Conservation (phyloP, 306 rosid genomes). For the Astragalus membranaceus region DNA sequence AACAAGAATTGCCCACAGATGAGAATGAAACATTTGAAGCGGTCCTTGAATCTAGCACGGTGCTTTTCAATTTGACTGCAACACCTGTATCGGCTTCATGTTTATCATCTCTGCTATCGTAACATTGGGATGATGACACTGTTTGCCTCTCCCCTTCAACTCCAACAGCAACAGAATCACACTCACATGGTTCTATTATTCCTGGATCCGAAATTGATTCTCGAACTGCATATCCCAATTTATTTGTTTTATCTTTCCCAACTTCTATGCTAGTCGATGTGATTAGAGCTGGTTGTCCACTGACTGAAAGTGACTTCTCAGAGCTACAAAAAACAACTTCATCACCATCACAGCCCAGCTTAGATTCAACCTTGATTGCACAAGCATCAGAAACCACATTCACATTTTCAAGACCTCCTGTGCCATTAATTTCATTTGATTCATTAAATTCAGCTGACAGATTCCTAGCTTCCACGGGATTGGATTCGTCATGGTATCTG, state of each 20-base stretch:
- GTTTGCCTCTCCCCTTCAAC: slow-evolving; percentile 27
- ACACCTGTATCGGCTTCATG: slow-evolving; percentile 30
- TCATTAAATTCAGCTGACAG: slow-evolving; percentile 30
- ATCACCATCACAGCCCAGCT: slow-evolving; percentile 26
- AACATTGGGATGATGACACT: slow-evolving; percentile 13
- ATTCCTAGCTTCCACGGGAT: slow-evolving; percentile 34
- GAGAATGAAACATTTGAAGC: slow-evolving; percentile 32
- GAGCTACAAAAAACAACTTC: slow-evolving; percentile 20
- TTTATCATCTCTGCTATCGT: slow-evolving; percentile 25
- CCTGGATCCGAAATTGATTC: slow-evolving; percentile 24
- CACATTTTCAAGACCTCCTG: slow-evolving; percentile 22
- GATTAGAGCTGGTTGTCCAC: slow-evolving; percentile 19
- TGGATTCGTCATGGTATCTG: slow-evolving; percentile 35
- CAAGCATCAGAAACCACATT: slow-evolving; percentile 32
- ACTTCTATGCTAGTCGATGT: slow-evolving; percentile 24
- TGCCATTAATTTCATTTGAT: slow-evolving; percentile 30
- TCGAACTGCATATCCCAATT: slow-evolving; percentile 23
- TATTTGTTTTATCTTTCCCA: slow-evolving; percentile 25
- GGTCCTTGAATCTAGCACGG: slow-evolving; percentile 39
- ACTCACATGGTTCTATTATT: slow-evolving; percentile 19
- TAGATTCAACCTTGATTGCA: slow-evolving; percentile 29
- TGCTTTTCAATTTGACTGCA: slow-evolving; percentile 22
- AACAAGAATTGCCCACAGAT: slow-evolving; percentile 40
- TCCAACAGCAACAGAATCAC: slow-evolving; percentile 35
- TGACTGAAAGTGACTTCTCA: slow-evolving; percentile 26